These are phyloP conservation scores for Pistacia vera DNA, from an alignment of 345 rosid genomes.

Conservation along the genomic window DNA sequence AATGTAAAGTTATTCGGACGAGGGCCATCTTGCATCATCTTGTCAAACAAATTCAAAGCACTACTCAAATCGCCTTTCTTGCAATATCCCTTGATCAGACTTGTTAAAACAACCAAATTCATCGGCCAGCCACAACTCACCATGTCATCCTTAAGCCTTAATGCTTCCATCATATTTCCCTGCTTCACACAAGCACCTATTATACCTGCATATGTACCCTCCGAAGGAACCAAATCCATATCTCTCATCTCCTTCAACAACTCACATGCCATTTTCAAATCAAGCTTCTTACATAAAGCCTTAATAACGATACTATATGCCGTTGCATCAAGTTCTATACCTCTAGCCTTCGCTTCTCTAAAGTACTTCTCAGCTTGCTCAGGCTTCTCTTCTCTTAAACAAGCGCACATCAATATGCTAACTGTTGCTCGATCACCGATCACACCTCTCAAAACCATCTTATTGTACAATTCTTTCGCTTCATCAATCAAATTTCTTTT, in stretches of 20 bases:
- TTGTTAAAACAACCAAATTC: slow-evolving; percentile 62
- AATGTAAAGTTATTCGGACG: slow-evolving; percentile 64
- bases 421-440: slow-evolving; percentile 49
- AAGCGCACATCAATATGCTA: slow-evolving; percentile 48
- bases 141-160: slow-evolving; percentile 82
- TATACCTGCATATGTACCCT: slow-evolving; percentile 48
- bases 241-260: slow-evolving; percentile 66
- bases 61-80: slow-evolving; percentile 41
- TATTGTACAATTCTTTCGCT: slow-evolving; percentile 46
- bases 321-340: slow-evolving; percentile 50
- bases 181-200: slow-evolving; percentile 60
- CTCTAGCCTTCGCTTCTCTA: slow-evolving; percentile 44
- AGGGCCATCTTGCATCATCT: slow-evolving; percentile 58
- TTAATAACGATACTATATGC: slow-evolving; percentile 46
- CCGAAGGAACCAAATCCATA: slow-evolving; percentile 50
- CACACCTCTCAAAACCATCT: slow-evolving; percentile 48
- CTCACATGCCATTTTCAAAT: slow-evolving; percentile 43
- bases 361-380: slow-evolving; percentile 53
- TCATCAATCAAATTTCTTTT: slow-evolving; percentile 42
- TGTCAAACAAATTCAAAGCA: slow-evolving; percentile 62
- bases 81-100: slow-evolving; percentile 71
- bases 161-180: slow-evolving; percentile 61
- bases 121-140: slow-evolving; percentile 52
- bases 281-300: slow-evolving; percentile 44
- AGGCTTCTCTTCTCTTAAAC: slow-evolving; percentile 52